Percentiles rank a stretch among this genome's conserved stretches.
Evolutionary conservation across 2,329 filamentous ascomycete genomes (phyloP).

Genomic region (Eurotiales sp.): DNA sequence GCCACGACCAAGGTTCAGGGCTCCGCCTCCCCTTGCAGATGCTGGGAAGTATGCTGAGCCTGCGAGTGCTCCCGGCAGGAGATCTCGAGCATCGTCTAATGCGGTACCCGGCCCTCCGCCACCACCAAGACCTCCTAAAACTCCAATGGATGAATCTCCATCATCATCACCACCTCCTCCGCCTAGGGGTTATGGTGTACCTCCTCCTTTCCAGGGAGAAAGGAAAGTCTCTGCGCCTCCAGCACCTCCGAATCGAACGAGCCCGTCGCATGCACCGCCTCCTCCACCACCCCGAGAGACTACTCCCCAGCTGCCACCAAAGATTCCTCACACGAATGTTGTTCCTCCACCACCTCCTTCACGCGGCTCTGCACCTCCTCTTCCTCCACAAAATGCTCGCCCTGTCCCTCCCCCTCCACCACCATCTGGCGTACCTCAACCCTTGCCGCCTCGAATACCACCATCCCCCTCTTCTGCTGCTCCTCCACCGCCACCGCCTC

Average conservation of each 20-base stretch:
- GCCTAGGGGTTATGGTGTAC: constrained; percentile 52
- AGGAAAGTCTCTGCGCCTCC: constrained; percentile 61
- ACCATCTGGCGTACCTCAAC: constrained; percentile 36
- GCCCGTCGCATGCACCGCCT: constrained; percentile 60
- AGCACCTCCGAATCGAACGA: constrained; percentile 65
- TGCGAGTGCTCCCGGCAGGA: constrained; percentile 46
- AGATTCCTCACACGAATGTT: constrained; percentile 36
- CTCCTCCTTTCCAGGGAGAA: constrained; percentile 72
- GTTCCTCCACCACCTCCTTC: constrained; percentile 51
- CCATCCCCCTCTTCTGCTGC: constrained; percentile 37
- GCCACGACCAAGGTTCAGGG: constrained; percentile 69
- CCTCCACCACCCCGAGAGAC: constrained; percentile 56
- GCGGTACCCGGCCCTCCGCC: constrained; percentile 59
- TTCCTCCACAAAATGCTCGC: constrained; percentile 29
- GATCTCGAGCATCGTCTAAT: constrained; percentile 48
- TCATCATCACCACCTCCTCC: constrained; percentile 56
- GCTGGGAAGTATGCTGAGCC: constrained; percentile 77
- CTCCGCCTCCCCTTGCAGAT: constrained; percentile 82
- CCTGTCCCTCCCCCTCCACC: constrained; percentile 27
- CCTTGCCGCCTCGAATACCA: constrained; percentile 40
- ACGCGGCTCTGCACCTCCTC: constrained; percentile 40
- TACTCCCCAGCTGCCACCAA: constrained; percentile 38
- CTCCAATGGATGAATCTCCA: constrained; percentile 60
- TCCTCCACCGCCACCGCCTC: constrained; percentile 36
- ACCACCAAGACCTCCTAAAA: constrained; percentile 66